phyloP scores from a whole-genome alignment of 257 asterid genomes.

The Haberlea rhodopensis region DNA sequence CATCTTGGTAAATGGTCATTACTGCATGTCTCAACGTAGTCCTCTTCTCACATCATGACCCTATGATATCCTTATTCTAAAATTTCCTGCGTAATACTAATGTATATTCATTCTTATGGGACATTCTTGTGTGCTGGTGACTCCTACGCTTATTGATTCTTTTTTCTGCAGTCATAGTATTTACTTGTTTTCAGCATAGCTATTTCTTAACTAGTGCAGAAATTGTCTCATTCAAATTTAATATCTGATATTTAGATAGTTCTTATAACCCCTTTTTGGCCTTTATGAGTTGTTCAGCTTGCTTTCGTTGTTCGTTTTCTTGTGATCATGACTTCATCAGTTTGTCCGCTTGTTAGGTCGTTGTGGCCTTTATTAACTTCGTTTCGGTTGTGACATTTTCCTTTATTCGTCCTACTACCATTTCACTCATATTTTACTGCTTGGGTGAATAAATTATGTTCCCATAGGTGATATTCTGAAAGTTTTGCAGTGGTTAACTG shows the following conservation, averaged over 20 bases:
- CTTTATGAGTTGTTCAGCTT: not conserved
- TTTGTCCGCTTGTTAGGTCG: not conserved
- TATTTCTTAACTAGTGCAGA: not conserved
- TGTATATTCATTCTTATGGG: not conserved
- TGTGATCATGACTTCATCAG: not conserved
- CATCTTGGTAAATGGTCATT: not conserved
- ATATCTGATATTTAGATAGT: not conserved
- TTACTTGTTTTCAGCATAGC: not conserved
- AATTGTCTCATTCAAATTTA: not conserved
- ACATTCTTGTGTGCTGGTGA: too few relatives aligned
- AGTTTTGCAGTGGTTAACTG: conserved; percentile 62
- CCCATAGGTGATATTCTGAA: conserved; percentile 14
- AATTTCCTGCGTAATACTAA: not conserved
- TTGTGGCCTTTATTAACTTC: not conserved
- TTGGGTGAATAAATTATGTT: conserved; percentile 3
- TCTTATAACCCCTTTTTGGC: not conserved
- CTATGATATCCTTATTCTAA: not conserved
- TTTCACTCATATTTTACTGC: not conserved
- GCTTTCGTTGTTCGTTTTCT: not conserved
- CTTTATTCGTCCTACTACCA: not conserved
- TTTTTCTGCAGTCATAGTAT: not conserved
- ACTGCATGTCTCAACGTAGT: not conserved
- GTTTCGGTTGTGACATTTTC: too few relatives aligned
- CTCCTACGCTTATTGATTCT: too few relatives aligned
- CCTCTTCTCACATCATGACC: not conserved